These are phyloP conservation scores for Hippophae tibetana DNA, from an alignment of 306 rosid species.

Conservation along the genomic window DNA sequence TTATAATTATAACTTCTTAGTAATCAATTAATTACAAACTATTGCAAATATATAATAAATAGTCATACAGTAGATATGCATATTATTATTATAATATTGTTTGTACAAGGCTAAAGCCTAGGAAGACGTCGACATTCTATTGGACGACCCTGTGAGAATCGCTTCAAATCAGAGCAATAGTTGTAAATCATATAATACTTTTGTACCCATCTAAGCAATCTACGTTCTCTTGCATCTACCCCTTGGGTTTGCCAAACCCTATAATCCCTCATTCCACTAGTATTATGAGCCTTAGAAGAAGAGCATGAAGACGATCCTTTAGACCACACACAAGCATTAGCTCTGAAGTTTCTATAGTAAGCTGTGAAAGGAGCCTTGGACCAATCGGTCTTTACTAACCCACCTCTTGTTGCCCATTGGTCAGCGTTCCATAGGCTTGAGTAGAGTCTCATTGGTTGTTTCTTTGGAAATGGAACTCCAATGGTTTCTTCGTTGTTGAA, in stretches of 20 bases:
- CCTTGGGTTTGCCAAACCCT: slow-evolving; percentile 15
- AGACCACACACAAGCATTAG: slow-evolving; percentile 14
- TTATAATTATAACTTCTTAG: too few relatives aligned
- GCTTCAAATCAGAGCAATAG: slow-evolving; percentile 22
- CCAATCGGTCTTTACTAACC: slow-evolving; percentile 29
- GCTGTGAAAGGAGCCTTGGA: slow-evolving; percentile 37
- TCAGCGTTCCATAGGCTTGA: slow-evolving; percentile 31
- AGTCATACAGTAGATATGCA: too few relatives aligned
- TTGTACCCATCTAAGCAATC: slow-evolving; percentile 26
- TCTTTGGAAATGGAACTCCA: slow-evolving; percentile 23
- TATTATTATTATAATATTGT: too few relatives aligned
- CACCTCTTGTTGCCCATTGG: slow-evolving; percentile 34
- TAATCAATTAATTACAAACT: too few relatives aligned
- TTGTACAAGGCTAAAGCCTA: too few relatives aligned
- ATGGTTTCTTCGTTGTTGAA: slow-evolving; percentile 22
- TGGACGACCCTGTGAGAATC: slow-evolving; percentile 24
- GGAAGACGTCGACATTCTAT: slow-evolving; percentile 15
- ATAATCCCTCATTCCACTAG: neutral
- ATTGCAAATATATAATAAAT: too few relatives aligned
- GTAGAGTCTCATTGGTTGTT: slow-evolving; percentile 29
- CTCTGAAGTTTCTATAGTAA: slow-evolving; percentile 19
- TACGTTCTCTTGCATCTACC: slow-evolving; percentile 13
- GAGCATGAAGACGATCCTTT: neutral
- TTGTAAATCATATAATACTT: slow-evolving; percentile 23
- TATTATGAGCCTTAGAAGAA: neutral